A percentile compares a stretch with the other conserved stretches of the same genome.
phyloP scores from a whole-genome alignment of 2,329 filamentous ascomycete genomes.

The Dactylella cylindrospora region DNA sequence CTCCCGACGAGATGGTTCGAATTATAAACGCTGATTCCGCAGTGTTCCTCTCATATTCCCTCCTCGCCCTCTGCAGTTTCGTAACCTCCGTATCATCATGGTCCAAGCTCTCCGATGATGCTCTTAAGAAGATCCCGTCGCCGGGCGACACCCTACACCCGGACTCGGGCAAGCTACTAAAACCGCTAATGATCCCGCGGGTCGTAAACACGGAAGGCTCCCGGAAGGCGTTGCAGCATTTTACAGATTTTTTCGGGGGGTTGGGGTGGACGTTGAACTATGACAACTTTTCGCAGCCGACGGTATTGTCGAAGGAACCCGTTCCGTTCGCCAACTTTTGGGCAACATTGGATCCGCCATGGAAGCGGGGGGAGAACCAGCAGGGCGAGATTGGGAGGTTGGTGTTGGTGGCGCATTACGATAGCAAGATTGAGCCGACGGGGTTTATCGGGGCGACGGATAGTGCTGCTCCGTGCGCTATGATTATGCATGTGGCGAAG shows the following conservation, averaged over 20 bases:
- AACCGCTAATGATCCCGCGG: slow-evolving; percentile 82
- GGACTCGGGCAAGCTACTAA: slow-evolving; percentile 70
- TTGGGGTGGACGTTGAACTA: slow-evolving; percentile 77
- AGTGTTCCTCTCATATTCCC: slow-evolving; percentile 20
- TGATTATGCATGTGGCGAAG: slow-evolving; percentile 82
- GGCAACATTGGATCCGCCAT: slow-evolving; percentile 83
- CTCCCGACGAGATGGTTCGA: slow-evolving; percentile 31
- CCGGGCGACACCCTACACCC: slow-evolving; percentile 73
- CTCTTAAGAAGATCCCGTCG: slow-evolving; percentile 70
- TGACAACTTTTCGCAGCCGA: slow-evolving; percentile 87
- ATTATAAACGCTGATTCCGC: slow-evolving; percentile 27
- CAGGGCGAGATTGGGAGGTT: slow-evolving; percentile 75
- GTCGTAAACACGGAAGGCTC: slow-evolving; percentile 84
- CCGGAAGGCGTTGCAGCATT: slow-evolving; percentile 71
- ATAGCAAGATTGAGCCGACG: slow-evolving; percentile 74
- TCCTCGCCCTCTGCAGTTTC: slow-evolving; percentile 34
- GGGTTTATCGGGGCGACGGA: slow-evolving; percentile 94
- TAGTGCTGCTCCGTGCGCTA: slow-evolving; percentile 89
- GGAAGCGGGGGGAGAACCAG: slow-evolving; percentile 56
- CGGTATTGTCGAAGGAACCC: slow-evolving; percentile 72
- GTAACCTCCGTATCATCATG: slow-evolving; percentile 22
- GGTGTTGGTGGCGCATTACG: slow-evolving; percentile 91
- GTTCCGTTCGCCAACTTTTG: slow-evolving; percentile 86
- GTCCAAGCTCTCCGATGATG: slow-evolving; percentile 67
- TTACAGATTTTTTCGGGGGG: slow-evolving; percentile 75